Evolutionary conservation across 495 filamentous ascomycete genomes (phyloP).

Genomic region (Podospora tetraspora): DNA sequence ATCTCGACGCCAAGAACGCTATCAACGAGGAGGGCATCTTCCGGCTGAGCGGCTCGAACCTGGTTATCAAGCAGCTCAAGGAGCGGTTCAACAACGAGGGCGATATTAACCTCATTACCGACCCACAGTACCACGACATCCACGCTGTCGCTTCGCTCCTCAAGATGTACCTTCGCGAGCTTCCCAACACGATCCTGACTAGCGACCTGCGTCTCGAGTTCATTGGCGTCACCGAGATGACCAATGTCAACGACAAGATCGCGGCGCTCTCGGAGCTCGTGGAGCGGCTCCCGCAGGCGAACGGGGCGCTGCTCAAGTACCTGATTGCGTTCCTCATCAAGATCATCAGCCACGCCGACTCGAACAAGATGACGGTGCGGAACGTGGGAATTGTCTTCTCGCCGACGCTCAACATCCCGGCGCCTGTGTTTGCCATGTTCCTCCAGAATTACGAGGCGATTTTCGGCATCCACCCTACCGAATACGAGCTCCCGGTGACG

Average conservation of each 20-base stretch:
- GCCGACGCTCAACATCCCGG: constrained; percentile 95
- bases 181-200: constrained; percentile 86
- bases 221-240: constrained; percentile 74
- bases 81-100: constrained; percentile 92
- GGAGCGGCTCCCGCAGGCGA: constrained; percentile 72
- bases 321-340: constrained; percentile 80
- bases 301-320: constrained; percentile 72
- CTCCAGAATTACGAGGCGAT: constrained; percentile 84
- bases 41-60: constrained; percentile 87
- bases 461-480: constrained; percentile 65
- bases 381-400: constrained; percentile 99
- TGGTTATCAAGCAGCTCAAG: constrained; percentile 83
- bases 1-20: constrained; percentile 78
- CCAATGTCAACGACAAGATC: constrained; percentile 71
- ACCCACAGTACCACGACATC: constrained; percentile 86
- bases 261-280: constrained; percentile 80
- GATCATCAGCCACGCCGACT: constrained; percentile 80
- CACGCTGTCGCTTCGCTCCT: constrained; percentile 92
- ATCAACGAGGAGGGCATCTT: constrained; percentile 91
- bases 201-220: constrained; percentile 88
- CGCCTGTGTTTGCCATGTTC: constrained; percentile 89
- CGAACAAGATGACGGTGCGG: constrained; percentile 97
- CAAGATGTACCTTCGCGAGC: constrained; percentile 89
- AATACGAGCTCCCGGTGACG: constrained; percentile 43
- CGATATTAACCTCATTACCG: constrained; percentile 80